Evolutionary conservation across 192 early-diverging fungal species (phyloP), one percentile per base, ranked within the genome.

Genomic region (Coemansia sp.): DNA sequence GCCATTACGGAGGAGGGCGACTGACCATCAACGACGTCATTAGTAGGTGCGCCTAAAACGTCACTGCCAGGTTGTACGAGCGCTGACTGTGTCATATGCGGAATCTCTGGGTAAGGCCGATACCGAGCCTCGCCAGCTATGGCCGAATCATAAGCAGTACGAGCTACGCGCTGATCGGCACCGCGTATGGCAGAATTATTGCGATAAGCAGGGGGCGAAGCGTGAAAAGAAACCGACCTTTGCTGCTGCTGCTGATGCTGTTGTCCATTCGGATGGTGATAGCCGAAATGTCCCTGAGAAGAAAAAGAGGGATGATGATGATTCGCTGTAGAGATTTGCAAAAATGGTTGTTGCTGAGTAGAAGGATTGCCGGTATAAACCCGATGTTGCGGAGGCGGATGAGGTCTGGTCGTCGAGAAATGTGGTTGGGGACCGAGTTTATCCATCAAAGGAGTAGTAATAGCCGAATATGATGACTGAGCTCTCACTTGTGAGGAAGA

Each of bases 71-170:
- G 64, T 28, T 57, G 44, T 21, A 42, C 67, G 40, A 66, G 60
- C 63, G 44, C 8, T 4, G 43, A 46, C 33, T 62, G 72, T 39
- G 32, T 26, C 9, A 55, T 30, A 13, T 58, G 55, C 55, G 26
- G 30, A 8, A 83, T 83, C 39, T 83, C 80, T 7, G 80, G 75
- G 28, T 83, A 83, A 1, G 80, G 80, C 14, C 76, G 66, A n/a
- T 75, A 83, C 43, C 80, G 72, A 11, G 44, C 19, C n/a, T 72
- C 80, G n/a, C 49, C 57, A 16, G 26, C 59, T n/a, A n/a, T 46
- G 8, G 46, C 37, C 13, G 60, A 33, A 7, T 73, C 71, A 7
- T 32, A 49, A 28, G 32, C 61, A 2, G 71, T 63, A 26, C 71
- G 58, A 16, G 71, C 71, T 16, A 67, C 65, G 35, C 26, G 52